These are phyloP conservation scores for Chaetomium sp. DNA, from an alignment of 2,329 filamentous ascomycete species.

Conservation along the genomic window DNA sequence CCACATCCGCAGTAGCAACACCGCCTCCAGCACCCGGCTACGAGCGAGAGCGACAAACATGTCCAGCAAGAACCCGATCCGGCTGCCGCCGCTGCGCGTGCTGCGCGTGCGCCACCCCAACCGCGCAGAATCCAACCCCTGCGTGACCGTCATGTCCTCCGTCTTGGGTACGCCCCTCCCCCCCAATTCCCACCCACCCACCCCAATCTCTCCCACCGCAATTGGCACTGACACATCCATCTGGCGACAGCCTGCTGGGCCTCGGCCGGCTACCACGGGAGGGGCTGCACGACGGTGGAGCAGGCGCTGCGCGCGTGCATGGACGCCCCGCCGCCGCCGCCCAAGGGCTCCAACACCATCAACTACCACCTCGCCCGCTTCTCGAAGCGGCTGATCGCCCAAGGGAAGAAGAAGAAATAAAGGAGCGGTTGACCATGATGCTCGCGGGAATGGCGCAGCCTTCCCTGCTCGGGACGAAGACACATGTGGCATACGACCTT, in stretches of 20 bases:
- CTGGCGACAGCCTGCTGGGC: conserved; percentile 73
- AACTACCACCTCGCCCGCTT: conserved; percentile 88
- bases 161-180: conserved; percentile 53
- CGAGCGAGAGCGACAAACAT: conserved; percentile 14
- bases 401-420: conserved; percentile 43
- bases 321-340: conserved; percentile 68
- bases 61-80: conserved; percentile 53
- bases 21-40: too few species aligned
- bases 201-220: not conserved
- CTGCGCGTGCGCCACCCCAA: conserved; percentile 59
- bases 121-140: conserved; percentile 53
- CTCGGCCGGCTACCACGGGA: conserved; percentile 68
- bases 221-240: not conserved
- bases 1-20: conserved; percentile 21
- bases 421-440: not conserved
- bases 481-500: not conserved
- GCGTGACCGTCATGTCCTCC: conserved; percentile 58
- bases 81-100: conserved; percentile 58
- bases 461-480: not conserved
- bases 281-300: conserved; percentile 62
- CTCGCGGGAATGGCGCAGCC: not conserved
- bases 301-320: conserved; percentile 68
- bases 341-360: conserved; percentile 69
- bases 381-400: conserved; percentile 66
- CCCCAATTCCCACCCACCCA: not conserved